Base-by-base conservation (phyloP, 345 rosid species). In the Nasturtium officinale region DNA sequence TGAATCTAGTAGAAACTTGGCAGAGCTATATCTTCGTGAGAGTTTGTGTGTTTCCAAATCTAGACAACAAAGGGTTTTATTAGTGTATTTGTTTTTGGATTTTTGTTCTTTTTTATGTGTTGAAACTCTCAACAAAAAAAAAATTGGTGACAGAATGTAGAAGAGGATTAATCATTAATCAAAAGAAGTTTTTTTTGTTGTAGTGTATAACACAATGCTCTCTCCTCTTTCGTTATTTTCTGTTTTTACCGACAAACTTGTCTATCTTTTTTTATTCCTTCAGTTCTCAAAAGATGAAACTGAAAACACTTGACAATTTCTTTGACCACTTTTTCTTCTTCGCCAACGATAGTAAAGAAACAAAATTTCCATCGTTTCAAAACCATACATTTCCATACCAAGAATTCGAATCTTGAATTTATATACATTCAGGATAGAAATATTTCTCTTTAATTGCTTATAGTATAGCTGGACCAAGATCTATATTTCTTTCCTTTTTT, bases 301-400 rank as follows among this genome's bases (percentile, higher is more conserved):
- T 45, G 40, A 70, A 77, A 71, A 70, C 28, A 64, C 30, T 63
- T 64, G 25, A 54, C 55, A 77, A 29, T 70, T 70, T 77, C 61
- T 40, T 77, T 77, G 80, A 70, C 75, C 67, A 77, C 66, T 54
- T 70, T 37, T 55, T 30, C 5, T 32, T 42, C 59, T 62, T 13
- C 4, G 11, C 66, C 48, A 20, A 21, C 47, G 8, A 69, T 47
- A 56, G 35, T 25, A 25, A 57, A 15, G 0, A 18, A 52, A 9
- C 2, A 12, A 7, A 33, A 60, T 29, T 51, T 48, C 33, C 21
- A 18, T 51, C 5, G 3, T 54, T 52, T 54, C 45, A 33, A 69
- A 54, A 62, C 17, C 66, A 53, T 60, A 30, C 35, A 69, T 16
- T 61, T 17, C 2, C 33, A 35, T 18, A 54, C 26, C 10, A 26